Evolutionary conservation across 2,329 filamentous ascomycete species (phyloP).

Genomic region (Microsporum audouinii): DNA sequence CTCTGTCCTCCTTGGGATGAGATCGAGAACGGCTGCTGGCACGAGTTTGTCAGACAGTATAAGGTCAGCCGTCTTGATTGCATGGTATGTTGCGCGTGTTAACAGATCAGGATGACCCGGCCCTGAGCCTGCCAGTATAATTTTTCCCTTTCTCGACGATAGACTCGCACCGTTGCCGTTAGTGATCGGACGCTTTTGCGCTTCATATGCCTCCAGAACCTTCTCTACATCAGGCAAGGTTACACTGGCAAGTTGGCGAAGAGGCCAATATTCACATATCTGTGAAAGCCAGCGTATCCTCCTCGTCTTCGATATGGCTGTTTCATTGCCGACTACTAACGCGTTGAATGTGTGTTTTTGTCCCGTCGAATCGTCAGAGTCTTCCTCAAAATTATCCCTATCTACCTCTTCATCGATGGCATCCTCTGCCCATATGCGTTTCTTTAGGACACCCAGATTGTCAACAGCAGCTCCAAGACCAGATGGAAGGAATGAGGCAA

Average conservation of each 20-base stretch:
- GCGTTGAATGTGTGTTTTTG: slow-evolving; percentile 78
- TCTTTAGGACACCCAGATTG: slow-evolving; percentile 60
- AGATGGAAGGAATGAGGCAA: slow-evolving; percentile 64
- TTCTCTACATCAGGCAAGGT: slow-evolving; percentile 65
- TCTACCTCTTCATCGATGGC: slow-evolving; percentile 39
- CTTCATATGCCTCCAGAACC: slow-evolving; percentile 60
- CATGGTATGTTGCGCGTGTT: slow-evolving; percentile 49
- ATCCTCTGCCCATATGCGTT: slow-evolving; percentile 64
- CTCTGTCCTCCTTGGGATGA: slow-evolving; percentile 79
- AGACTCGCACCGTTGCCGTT: slow-evolving; percentile 10
- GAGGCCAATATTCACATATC: slow-evolving; percentile 97
- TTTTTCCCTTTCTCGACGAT: slow-evolving; percentile 45
- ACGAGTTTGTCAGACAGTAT: slow-evolving; percentile 46
- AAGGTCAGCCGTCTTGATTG: slow-evolving; percentile 39
- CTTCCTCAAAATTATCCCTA: slow-evolving; percentile 35
- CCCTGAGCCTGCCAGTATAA: slow-evolving; percentile 83
- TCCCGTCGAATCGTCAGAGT: slow-evolving; percentile 37
- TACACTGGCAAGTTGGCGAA: slow-evolving; percentile 67
- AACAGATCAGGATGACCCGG: slow-evolving; percentile 88
- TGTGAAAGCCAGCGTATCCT: slow-evolving; percentile 89
- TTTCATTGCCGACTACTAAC: slow-evolving; percentile 58
- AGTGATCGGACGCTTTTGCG: slow-evolving; percentile 11
- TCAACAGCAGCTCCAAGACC: slow-evolving; percentile 67
- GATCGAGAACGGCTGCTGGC: slow-evolving; percentile 69
- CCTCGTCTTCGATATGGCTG: slow-evolving; percentile 61